Conservation (phyloP, 192 early-diverging fungal genomes). For the Dissophora globulifera region DNA sequence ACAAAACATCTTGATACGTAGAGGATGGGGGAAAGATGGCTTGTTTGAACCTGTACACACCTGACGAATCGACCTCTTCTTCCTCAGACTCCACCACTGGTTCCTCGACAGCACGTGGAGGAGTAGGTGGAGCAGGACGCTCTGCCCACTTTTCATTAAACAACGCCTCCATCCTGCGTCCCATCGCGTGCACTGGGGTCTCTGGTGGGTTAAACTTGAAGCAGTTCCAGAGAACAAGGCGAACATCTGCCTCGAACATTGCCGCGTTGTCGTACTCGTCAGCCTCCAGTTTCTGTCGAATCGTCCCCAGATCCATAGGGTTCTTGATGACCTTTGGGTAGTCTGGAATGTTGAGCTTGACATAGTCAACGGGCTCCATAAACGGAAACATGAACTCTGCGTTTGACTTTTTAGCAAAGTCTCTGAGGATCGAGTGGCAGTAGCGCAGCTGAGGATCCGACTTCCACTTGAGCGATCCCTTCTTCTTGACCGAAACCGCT, state of each 20-base stretch:
- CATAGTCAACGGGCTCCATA: slow-evolving; percentile 86
- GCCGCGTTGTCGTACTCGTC: slow-evolving; percentile 68
- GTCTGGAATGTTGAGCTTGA: slow-evolving; percentile 88
- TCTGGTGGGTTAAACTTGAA: slow-evolving; percentile 76
- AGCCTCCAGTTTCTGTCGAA: slow-evolving; percentile 68
- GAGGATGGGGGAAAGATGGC: too few relatives aligned
- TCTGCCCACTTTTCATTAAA: slow-evolving; percentile 80
- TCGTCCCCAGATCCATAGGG: slow-evolving; percentile 85
- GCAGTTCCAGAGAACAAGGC: slow-evolving; percentile 82
- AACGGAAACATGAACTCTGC: slow-evolving; percentile 79
- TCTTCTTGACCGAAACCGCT: slow-evolving; percentile 34
- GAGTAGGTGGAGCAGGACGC: slow-evolving; percentile 41
- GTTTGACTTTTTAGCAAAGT: slow-evolving; percentile 77
- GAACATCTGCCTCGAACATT: slow-evolving; percentile 76
- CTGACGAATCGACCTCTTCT: slow-evolving; percentile 34
- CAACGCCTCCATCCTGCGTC: slow-evolving; percentile 69
- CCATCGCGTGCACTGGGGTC: slow-evolving; percentile 70
- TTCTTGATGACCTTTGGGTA: slow-evolving; percentile 84
- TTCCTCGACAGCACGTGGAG: slow-evolving; percentile 23
- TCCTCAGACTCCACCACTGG: slow-evolving; percentile 32
- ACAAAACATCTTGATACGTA: too few relatives aligned
- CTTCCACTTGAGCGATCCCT: slow-evolving; percentile 58
- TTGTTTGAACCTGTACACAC: slow-evolving; percentile 12
- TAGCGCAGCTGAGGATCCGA: slow-evolving; percentile 67
- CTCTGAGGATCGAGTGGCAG: slow-evolving; percentile 70